A percentile compares a stretch with the other conserved stretches of the same genome.
phyloP scores from a whole-genome alignment of 176 grass and related monocot species.

The Carex scoparia region DNA sequence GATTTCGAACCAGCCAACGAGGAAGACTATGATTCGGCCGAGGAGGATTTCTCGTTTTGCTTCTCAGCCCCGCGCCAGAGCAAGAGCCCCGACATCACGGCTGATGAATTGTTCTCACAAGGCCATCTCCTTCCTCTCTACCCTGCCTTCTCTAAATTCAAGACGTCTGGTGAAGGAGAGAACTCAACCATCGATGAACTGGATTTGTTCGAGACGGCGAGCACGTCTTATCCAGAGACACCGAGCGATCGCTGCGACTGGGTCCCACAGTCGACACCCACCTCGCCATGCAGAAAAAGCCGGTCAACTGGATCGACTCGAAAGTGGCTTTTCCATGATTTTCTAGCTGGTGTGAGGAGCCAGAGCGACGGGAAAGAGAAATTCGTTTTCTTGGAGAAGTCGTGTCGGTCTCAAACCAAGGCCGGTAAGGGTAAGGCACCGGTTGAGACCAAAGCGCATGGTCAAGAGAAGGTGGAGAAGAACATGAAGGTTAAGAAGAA shows the following conservation, averaged over 20 bases:
- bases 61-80: background rate
- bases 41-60: constrained; percentile 15
- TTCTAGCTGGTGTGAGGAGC: constrained; percentile 36
- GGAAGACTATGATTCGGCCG: background rate
- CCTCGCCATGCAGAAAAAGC: constrained; percentile 46
- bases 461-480: background rate
- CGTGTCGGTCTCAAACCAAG: background rate
- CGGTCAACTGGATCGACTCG: constrained; percentile 38
- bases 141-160: constrained; percentile 41
- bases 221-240: constrained; percentile 26
- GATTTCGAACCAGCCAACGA: background rate
- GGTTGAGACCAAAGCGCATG: background rate
- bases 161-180: background rate
- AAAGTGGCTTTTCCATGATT: constrained; percentile 36
- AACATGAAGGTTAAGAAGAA: background rate
- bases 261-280: constrained; percentile 40
- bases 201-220: background rate
- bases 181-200: background rate
- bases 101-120: constrained; percentile 64
- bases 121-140: constrained; percentile 53
- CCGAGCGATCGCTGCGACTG: constrained; percentile 50
- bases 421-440: background rate
- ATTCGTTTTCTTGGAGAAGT: constrained; percentile 46
- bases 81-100: constrained; percentile 12
- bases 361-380: constrained; percentile 78